phyloP scores from a whole-genome alignment of 352 stramenopile genomes.

The Peronospora belbahrii region DNA sequence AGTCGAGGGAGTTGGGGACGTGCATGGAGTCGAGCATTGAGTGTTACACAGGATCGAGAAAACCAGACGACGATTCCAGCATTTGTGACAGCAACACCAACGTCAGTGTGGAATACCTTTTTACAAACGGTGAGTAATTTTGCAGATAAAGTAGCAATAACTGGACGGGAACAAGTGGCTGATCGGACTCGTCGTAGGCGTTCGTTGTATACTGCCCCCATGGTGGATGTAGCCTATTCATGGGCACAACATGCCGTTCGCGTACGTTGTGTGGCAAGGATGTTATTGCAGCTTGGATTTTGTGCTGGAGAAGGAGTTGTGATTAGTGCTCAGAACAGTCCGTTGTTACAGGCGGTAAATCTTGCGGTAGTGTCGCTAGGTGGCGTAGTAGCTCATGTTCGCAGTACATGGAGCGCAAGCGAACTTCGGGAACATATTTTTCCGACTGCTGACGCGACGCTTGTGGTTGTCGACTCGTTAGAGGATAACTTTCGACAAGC shows the following conservation, averaged over 20 bases:
- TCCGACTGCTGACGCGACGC: slow-evolving; percentile 34
- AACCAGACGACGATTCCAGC: slow-evolving; percentile 15
- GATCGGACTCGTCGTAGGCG: background rate
- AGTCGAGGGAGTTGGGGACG: slow-evolving; percentile 9
- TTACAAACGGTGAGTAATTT: slow-evolving; percentile 19
- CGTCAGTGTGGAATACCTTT: slow-evolving; percentile 26
- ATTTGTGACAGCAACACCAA: slow-evolving; percentile 8
- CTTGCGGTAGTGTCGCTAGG: slow-evolving; percentile 48
- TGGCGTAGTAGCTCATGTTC: slow-evolving; percentile 52
- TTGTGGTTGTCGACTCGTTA: slow-evolving; percentile 56
- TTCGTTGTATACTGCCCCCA: background rate
- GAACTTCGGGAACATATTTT: slow-evolving; percentile 56
- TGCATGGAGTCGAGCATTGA: slow-evolving; percentile 23
- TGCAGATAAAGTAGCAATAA: slow-evolving; percentile 18
- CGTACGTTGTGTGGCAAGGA: slow-evolving; percentile 31
- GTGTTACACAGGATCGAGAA: slow-evolving; percentile 15
- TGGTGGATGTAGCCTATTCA: slow-evolving; percentile 12
- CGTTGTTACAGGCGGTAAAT: slow-evolving; percentile 49
- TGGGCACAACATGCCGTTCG: slow-evolving; percentile 27
- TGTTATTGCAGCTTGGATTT: slow-evolving; percentile 50
- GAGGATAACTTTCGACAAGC: slow-evolving; percentile 39
- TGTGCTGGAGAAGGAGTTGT: slow-evolving; percentile 49
- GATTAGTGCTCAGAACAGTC: slow-evolving; percentile 34
- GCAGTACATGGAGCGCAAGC: slow-evolving; percentile 35
- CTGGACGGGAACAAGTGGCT: slow-evolving; percentile 11